Evolutionary conservation across 768 basidiomycete genomes (phyloP).

Genomic region (Solioccasus polychromus): DNA sequence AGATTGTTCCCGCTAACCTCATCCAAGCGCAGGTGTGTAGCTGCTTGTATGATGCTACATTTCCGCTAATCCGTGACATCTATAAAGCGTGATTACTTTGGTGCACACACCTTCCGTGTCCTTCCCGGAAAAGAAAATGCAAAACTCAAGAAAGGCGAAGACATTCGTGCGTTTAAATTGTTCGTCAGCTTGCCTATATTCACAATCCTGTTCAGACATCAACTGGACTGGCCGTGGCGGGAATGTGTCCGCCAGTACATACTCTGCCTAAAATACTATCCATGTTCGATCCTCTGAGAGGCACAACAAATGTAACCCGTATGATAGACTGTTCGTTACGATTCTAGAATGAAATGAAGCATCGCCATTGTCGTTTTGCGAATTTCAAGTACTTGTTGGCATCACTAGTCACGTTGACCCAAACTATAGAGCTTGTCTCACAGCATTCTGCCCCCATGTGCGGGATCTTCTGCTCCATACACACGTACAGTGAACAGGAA

Average conservation of each 20-base stretch:
- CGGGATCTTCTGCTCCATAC: slow-evolving; percentile 59
- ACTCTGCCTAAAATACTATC: slow-evolving; percentile 69
- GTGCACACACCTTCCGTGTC: slow-evolving; percentile 97
- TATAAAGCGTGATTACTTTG: slow-evolving; percentile 91
- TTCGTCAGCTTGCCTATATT: background rate
- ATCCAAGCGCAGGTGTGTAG: slow-evolving; percentile 83
- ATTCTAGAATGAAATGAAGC: slow-evolving; percentile 12
- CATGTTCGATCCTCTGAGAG: too few species aligned
- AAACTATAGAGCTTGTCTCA: background rate
- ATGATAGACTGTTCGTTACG: slow-evolving; percentile 15
- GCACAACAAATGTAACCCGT: slow-evolving; percentile 16
- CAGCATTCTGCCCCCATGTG: slow-evolving; percentile 54
- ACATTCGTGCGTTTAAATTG: slow-evolving; percentile 72
- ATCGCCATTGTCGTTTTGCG: too few species aligned
- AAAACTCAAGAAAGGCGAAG: slow-evolving; percentile 72
- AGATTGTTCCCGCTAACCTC: slow-evolving; percentile 89
- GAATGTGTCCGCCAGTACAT: slow-evolving; percentile 86
- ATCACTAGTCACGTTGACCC: too few species aligned
- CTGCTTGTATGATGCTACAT: background rate
- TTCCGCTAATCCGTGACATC: slow-evolving; percentile 6
- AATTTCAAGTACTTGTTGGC: too few species aligned
- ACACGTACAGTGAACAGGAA: slow-evolving; percentile 11
- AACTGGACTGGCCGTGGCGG: slow-evolving; percentile 99
- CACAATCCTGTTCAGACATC: slow-evolving; percentile 55
- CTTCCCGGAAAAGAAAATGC: slow-evolving; percentile 88